A percentile compares a stretch with the other conserved stretches of the same genome.
Evolutionary conservation across 2,329 filamentous ascomycete species (phyloP).

Genomic region (Ampelomyces quisqualis): DNA sequence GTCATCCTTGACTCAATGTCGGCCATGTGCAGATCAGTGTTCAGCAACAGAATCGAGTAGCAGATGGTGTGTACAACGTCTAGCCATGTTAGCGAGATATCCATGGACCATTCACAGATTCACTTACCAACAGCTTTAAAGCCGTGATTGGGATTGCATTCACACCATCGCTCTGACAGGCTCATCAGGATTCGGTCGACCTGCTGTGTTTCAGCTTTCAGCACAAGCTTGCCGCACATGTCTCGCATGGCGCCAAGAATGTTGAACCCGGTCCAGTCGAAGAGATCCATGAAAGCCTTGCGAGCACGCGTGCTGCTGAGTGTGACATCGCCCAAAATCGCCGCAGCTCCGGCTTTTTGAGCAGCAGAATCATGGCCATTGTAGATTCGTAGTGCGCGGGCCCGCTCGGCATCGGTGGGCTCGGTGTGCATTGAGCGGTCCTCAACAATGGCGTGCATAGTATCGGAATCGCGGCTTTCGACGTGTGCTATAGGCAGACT

Average conservation of each 20-base stretch:
- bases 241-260: slow-evolving; percentile 76
- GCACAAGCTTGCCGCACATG: slow-evolving; percentile 76
- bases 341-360: slow-evolving; percentile 74
- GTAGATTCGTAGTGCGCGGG: slow-evolving; percentile 79
- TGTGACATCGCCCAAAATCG: slow-evolving; percentile 78
- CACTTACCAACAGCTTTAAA: slow-evolving; percentile 88
- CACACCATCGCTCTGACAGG: slow-evolving; percentile 87
- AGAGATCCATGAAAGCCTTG: slow-evolving; percentile 87
- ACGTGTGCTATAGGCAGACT: slow-evolving; percentile 54
- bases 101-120: slow-evolving; percentile 40
- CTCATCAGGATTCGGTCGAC: slow-evolving; percentile 91
- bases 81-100: slow-evolving; percentile 40
- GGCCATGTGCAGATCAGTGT: slow-evolving; percentile 92
- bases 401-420: slow-evolving; percentile 67
- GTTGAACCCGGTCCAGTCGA: slow-evolving; percentile 79
- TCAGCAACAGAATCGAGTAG: slow-evolving; percentile 92
- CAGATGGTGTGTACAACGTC: slow-evolving; percentile 97
- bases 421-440: slow-evolving; percentile 31
- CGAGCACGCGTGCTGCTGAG: slow-evolving; percentile 56
- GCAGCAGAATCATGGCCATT: slow-evolving; percentile 82
- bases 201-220: slow-evolving; percentile 93
- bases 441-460: slow-evolving; percentile 42
- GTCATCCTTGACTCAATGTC: slow-evolving; percentile 98
- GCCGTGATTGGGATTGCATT: slow-evolving; percentile 88
- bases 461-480: slow-evolving; percentile 48